Base-by-base conservation (phyloP, 805 yeast species). In the Metschnikowia sp. region DNA sequence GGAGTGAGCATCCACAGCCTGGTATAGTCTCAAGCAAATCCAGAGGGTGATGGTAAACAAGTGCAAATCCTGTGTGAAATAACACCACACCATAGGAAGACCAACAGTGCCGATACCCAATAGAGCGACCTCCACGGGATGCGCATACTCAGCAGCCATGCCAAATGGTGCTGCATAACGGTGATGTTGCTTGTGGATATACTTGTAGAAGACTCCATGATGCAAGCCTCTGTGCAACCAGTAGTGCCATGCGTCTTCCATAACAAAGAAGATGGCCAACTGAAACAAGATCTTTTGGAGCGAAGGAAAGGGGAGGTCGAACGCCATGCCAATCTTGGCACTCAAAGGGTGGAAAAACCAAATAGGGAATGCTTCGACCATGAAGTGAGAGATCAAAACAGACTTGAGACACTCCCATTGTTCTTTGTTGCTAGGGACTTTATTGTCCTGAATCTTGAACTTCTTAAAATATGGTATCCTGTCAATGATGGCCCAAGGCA, bases 81-180 rank as follows among this genome's bases (percentile, higher is more conserved):
- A 79, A 54, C 89, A 90, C 77, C 49, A 50, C 40, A 87, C 65
- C 48, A 92, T 82, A 48, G 99, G 99, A 70, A 89, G 83, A 50
- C 98, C 97, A 36, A 92, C 96, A 36, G 99, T 92, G 53, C 99
- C 99, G 54, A 88, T 80, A 44, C 99, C 99, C 52, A 92, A 75
- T 44, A 88, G 76, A 74, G 88, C 80, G 32, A 92, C 96, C 72
- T 92, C 99, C 30, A 86, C 77, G 13, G 99, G 98, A 64, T 92
- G 97, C 31, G 98, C 98, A 66, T 92, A 92, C 74, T 92, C 99
- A 41, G 98, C 98, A 51, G 98, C 84, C 49, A 92, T 73, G 34
- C 99, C 99, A 63, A 92, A 92, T 39, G 99, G 99, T 39, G 98
- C 97, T 19, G 97, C 96, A 66, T 91, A 92, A 68, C 91, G 84